Conservation (phyloP, 805 yeast species). For the Metschnikowia amazonensis region DNA sequence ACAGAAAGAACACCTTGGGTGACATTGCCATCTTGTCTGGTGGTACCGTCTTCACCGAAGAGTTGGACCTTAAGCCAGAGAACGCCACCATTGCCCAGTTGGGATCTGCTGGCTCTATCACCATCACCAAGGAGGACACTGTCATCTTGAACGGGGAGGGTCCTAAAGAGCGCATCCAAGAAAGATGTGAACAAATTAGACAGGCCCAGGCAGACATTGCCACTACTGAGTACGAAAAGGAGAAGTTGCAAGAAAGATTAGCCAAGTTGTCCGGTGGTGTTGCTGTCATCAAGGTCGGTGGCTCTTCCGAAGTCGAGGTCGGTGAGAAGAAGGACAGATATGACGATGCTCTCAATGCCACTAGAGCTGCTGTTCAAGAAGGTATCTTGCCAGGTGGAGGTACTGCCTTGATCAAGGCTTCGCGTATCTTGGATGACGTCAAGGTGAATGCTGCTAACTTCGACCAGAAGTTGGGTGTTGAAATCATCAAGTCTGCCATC, state of each 20-base stretch:
- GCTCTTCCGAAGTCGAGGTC: slow-evolving; percentile 94
- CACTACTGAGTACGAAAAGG: slow-evolving; percentile 89
- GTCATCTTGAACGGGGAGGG: slow-evolving; percentile 93
- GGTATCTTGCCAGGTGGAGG: slow-evolving; percentile 99
- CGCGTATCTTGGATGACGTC: slow-evolving; percentile 65
- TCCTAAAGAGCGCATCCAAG: slow-evolving; percentile 68
- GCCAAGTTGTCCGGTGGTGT: slow-evolving; percentile 98
- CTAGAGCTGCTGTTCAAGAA: slow-evolving; percentile 98
- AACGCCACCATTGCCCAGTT: slow-evolving; percentile 84
- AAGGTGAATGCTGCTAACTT: slow-evolving; percentile 70
- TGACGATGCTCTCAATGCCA: slow-evolving; percentile 97
- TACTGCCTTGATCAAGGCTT: slow-evolving; percentile 93
- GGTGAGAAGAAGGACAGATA: slow-evolving; percentile 99
- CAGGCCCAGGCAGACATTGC: slow-evolving; percentile 67
- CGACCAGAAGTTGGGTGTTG: slow-evolving; percentile 95
- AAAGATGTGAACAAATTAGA: slow-evolving; percentile 93
- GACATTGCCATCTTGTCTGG: slow-evolving; percentile 94
- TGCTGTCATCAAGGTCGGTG: slow-evolving; percentile 97
- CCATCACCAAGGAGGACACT: slow-evolving; percentile 94
- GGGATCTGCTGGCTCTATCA: slow-evolving; percentile 88
- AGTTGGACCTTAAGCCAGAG: slow-evolving; percentile 92
- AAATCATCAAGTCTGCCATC: slow-evolving; percentile 87
- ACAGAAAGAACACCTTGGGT: slow-evolving; percentile 93
- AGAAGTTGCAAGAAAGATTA: slow-evolving; percentile 94
- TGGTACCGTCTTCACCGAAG: slow-evolving; percentile 89